A percentile compares a stretch with the other conserved stretches of the same genome.
phyloP scores from a whole-genome alignment of 257 asterid genomes.

The Petunia secreta region DNA sequence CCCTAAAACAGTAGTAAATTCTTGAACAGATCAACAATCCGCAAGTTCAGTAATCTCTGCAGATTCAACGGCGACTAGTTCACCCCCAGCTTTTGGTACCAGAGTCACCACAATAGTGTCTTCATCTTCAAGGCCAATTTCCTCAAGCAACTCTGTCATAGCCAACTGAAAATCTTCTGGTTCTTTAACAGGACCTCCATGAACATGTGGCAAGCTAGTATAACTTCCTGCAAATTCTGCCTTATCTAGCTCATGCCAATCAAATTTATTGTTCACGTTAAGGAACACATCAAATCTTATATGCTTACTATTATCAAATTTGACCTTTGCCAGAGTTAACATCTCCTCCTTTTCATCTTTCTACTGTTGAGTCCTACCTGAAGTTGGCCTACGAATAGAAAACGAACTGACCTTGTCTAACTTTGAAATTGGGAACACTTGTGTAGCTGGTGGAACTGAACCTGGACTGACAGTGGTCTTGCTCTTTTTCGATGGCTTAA shows the following conservation, averaged over 20 bases:
- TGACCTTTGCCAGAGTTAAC: conserved; percentile 24
- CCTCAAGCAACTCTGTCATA: conserved; percentile 32
- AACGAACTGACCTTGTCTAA: not conserved
- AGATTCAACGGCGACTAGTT: not conserved
- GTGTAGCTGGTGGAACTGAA: not conserved
- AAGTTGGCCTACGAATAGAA: not conserved
- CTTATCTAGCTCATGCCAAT: conserved; percentile 26
- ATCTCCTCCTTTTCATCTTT: conserved; percentile 28
- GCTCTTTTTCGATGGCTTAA: not conserved
- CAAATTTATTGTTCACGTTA: conserved; percentile 28
- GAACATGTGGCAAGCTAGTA: conserved; percentile 29
- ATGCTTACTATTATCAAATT: conserved; percentile 8
- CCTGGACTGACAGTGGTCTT: not conserved
- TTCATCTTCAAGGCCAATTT: conserved; percentile 35
- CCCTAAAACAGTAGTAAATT: too few species aligned
- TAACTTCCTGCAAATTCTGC: conserved; percentile 28
- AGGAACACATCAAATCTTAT: conserved; percentile 33
- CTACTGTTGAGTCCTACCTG: conserved; percentile 19
- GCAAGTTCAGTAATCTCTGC: not conserved
- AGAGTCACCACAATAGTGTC: conserved; percentile 35
- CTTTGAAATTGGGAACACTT: not conserved
- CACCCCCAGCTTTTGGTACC: conserved; percentile 32
- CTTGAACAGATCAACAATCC: too few species aligned
- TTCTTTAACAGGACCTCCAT: not conserved
- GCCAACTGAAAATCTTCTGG: not conserved